Percentiles rank a stretch among this genome's conserved stretches.
Conservation (phyloP, 2,329 filamentous ascomycete genomes). For the Neonectria coccinea region DNA sequence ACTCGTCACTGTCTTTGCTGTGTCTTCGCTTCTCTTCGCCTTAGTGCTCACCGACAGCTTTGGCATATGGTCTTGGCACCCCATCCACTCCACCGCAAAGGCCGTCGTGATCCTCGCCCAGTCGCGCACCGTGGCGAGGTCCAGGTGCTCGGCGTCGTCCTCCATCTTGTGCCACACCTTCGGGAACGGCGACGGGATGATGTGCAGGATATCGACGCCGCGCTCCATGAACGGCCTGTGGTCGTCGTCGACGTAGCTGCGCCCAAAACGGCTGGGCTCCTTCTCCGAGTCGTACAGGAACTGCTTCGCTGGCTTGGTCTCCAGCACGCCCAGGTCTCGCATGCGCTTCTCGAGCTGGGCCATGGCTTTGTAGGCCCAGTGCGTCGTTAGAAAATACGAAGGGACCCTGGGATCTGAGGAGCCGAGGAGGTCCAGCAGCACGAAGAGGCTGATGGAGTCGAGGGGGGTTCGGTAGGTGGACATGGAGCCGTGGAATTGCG, state of each 20-base stretch:
- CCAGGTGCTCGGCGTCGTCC: constrained; percentile 87
- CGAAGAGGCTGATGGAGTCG: constrained; percentile 85
- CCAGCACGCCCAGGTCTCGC: constrained; percentile 73
- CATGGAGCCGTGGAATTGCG: constrained; percentile 72
- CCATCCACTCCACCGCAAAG: constrained; percentile 94
- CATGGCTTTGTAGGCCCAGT: constrained; percentile 90
- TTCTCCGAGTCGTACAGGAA: constrained; percentile 78
- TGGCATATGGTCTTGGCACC: constrained; percentile 65
- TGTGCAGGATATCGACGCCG: constrained; percentile 88
- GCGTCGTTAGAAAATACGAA: constrained; percentile 89
- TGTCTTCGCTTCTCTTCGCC: constrained; percentile 43
- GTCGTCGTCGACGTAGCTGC: constrained; percentile 79
- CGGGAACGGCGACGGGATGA: constrained; percentile 89
- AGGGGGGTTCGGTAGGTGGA: constrained; percentile 82
- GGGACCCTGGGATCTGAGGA: constrained; percentile 75
- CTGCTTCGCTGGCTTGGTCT: constrained; percentile 61
- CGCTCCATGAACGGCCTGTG: constrained; percentile 90
- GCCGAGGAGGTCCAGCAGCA: constrained; percentile 92
- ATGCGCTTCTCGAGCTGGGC: constrained; percentile 80
- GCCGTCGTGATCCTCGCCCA: constrained; percentile 88
- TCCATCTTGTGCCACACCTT: constrained; percentile 85
- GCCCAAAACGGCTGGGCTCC: constrained; percentile 58
- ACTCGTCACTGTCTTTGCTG: constrained; percentile 40
- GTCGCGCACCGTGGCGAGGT: constrained; percentile 82
- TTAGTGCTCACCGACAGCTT: constrained; percentile 39